Conservation (phyloP, 2,329 filamentous ascomycete species). For the Neonectria sp. region DNA sequence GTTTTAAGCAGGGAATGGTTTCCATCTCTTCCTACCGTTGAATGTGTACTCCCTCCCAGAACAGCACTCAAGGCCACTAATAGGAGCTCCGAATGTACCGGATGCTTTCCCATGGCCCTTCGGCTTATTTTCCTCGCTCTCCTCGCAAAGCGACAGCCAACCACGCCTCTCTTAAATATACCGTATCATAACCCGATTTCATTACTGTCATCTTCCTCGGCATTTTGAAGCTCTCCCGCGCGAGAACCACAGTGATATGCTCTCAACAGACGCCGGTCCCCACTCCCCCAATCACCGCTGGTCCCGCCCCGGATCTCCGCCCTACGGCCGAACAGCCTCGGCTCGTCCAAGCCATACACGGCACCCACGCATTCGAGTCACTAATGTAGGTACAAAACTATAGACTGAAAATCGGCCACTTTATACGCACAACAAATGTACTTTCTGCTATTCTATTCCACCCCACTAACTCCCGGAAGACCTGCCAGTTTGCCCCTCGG, state of each 20-base stretch:
- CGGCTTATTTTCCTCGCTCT: background rate
- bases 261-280: background rate
- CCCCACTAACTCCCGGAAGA: background rate
- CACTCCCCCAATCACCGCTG: background rate
- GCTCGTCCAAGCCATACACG: constrained; percentile 25
- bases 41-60: no score
- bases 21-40: no score
- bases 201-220: background rate
- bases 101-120: background rate
- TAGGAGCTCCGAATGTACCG: background rate
- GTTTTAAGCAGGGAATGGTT: no score
- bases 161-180: background rate
- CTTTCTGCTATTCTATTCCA: background rate
- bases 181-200: background rate
- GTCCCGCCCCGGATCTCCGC: constrained; percentile 30
- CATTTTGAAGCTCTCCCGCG: background rate
- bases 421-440: background rate
- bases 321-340: constrained; percentile 44
- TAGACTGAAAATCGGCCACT: background rate
- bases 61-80: background rate
- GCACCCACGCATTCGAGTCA: background rate
- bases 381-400: background rate
- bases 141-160: background rate
- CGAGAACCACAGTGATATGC: background rate
- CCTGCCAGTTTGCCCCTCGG: constrained; percentile 16